Evolutionary conservation across 192 early-diverging fungal species (phyloP).

Genomic region (Oehlia diaphana): DNA sequence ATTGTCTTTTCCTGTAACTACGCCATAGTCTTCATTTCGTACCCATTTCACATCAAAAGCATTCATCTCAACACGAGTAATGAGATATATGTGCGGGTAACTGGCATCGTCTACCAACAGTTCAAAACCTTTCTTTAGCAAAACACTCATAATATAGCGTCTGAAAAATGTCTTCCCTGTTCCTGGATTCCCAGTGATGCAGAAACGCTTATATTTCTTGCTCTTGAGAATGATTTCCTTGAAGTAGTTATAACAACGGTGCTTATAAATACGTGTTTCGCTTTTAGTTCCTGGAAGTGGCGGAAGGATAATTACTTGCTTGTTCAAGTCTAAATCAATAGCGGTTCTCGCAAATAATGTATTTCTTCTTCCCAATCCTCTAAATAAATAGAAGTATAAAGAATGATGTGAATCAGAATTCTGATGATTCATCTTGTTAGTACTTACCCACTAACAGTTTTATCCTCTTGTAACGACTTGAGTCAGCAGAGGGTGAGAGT

Average conservation of each 20-base stretch:
- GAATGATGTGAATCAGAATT: no score
- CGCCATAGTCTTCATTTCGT: background rate
- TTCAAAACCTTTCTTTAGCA: background rate
- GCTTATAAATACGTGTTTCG: no score
- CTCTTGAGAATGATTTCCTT: background rate
- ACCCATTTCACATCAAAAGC: background rate
- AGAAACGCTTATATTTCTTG: background rate
- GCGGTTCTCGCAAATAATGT: background rate
- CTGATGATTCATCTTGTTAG: no score
- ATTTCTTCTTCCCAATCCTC: no score
- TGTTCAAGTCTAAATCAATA: background rate
- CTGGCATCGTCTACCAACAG: background rate
- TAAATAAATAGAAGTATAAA: no score
- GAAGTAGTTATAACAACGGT: background rate
- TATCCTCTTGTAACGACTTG: no score
- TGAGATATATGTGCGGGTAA: background rate
- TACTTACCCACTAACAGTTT: no score
- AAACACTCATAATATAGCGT: background rate
- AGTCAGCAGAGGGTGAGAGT: background rate
- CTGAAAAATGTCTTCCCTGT: background rate
- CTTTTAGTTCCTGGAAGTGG: no score
- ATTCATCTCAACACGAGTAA: background rate
- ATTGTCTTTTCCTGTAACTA: background rate
- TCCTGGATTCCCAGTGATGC: background rate
- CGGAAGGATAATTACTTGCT: background rate